phyloP scores from a whole-genome alignment of 2,329 filamentous ascomycete genomes.

The Fusarium sp. region DNA sequence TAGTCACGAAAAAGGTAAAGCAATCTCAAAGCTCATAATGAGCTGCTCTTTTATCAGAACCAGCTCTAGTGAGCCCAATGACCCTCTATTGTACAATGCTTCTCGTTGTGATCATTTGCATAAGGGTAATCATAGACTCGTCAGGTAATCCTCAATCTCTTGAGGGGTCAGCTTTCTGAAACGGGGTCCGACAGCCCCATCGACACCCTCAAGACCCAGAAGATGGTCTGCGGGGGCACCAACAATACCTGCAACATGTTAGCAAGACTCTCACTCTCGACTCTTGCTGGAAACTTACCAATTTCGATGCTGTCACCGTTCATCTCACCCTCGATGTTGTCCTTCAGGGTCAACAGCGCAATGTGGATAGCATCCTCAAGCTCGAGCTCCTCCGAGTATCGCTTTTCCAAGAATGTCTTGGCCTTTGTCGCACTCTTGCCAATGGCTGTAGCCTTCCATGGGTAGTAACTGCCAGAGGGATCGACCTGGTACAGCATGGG shows the following conservation, averaged over 20 bases:
- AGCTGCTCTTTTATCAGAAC: conserved; percentile 31
- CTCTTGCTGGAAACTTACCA: conserved; percentile 63
- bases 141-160: conserved; percentile 99
- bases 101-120: conserved; percentile 39
- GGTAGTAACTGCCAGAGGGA: conserved; percentile 98
- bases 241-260: conserved; percentile 76
- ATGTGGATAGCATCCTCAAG: conserved; percentile 99
- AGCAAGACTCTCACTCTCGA: conserved; percentile 10
- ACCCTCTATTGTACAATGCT: conserved; percentile 60
- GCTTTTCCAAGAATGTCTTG: conserved; percentile 99
- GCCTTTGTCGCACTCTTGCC: conserved; percentile 98
- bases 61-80: conserved; percentile 50
- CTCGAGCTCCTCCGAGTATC: conserved; percentile 96
- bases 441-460: conserved; percentile 99
- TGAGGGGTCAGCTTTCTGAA: conserved; percentile 96
- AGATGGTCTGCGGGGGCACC: conserved; percentile 93
- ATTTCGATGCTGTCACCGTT: conserved; percentile 99
- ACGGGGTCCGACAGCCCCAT: conserved; percentile 83
- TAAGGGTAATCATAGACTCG: conserved; percentile 79
- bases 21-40: conserved; percentile 15
- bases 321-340: conserved; percentile 99
- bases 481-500: conserved; percentile 99
- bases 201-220: conserved; percentile 88
- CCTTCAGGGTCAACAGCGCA: conserved; percentile 94
- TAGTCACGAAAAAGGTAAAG: conserved; percentile 49